Percentiles rank a stretch among this genome's conserved stretches.
Conservation (phyloP, 2,329 filamentous ascomycete species). For the Didymella keratinophila region DNA sequence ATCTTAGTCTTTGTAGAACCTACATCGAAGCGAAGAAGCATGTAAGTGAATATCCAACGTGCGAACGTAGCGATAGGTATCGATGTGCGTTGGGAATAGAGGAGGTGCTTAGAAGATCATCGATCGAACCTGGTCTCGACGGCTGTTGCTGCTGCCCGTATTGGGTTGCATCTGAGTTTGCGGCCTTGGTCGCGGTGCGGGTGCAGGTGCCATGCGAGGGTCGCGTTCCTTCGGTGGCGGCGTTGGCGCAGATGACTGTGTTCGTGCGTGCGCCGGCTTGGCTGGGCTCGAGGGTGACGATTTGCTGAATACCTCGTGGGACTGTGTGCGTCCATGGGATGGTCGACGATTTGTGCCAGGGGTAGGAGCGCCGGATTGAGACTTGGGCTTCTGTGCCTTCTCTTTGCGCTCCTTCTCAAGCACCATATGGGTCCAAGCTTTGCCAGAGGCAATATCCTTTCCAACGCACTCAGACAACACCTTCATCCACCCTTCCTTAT, state of each 20-base stretch:
- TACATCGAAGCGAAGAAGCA: conserved; percentile 37
- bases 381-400: conserved; percentile 32
- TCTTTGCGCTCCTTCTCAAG: conserved; percentile 56
- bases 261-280: conserved; percentile 43
- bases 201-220: conserved; percentile 35
- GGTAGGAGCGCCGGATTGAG: conserved; percentile 33
- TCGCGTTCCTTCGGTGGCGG: conserved; percentile 46
- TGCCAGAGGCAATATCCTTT: conserved; percentile 60
- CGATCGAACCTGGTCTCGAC: conserved; percentile 52
- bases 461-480: conserved; percentile 76
- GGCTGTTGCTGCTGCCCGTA: conserved; percentile 25
- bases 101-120: conserved; percentile 50
- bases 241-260: conserved; percentile 41
- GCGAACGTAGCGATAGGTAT: conserved; percentile 29
- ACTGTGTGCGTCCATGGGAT: conserved; percentile 42
- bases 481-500: conserved; percentile 96
- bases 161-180: conserved; percentile 30
- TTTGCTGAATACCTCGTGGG: conserved; percentile 40
- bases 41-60: conserved; percentile 38
- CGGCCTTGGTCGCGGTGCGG: conserved; percentile 45
- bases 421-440: conserved; percentile 70
- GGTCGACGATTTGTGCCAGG: conserved; percentile 28
- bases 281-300: conserved; percentile 41
- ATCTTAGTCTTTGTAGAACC: conserved; percentile 35
- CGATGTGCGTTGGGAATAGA: conserved; percentile 34